phyloP scores from a whole-genome alignment of 2,329 filamentous ascomycete genomes.

The Apiospora phragmitis region DNA sequence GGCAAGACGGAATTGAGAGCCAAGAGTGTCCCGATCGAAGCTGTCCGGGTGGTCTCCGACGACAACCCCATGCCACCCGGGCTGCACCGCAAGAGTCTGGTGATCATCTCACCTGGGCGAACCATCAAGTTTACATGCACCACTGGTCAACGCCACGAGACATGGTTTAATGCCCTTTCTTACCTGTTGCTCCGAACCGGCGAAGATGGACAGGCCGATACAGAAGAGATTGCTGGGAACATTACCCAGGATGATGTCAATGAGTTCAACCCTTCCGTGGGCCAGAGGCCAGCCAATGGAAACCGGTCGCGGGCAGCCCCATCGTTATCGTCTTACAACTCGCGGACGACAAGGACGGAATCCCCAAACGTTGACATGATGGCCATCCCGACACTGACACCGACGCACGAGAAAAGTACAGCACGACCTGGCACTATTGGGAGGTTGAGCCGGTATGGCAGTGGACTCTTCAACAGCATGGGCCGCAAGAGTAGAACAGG shows the following conservation, averaged over 20 bases:
- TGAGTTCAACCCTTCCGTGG: slow-evolving; percentile 77
- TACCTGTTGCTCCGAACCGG: slow-evolving; percentile 83
- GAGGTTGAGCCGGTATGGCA: slow-evolving; percentile 58
- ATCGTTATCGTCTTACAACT: slow-evolving; percentile 81
- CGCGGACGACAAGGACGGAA: slow-evolving; percentile 66
- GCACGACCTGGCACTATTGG: slow-evolving; percentile 50
- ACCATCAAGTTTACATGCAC: slow-evolving; percentile 92
- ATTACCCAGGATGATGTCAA: slow-evolving; percentile 64
- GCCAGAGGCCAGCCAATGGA: slow-evolving; percentile 39
- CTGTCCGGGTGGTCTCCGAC: slow-evolving; percentile 87
- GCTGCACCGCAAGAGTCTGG: slow-evolving; percentile 88
- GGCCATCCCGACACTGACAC: slow-evolving; percentile 58
- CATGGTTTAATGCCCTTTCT: slow-evolving; percentile 96
- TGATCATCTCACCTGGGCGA: slow-evolving; percentile 86
- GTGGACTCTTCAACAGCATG: slow-evolving; percentile 53
- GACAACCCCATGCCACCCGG: slow-evolving; percentile 95
- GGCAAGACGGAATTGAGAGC: slow-evolving; percentile 72
- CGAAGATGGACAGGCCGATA: slow-evolving; percentile 61
- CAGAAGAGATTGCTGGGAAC: slow-evolving; percentile 57
- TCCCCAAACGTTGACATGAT: slow-evolving; percentile 56
- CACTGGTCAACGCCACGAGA: slow-evolving; percentile 93
- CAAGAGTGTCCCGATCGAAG: slow-evolving; percentile 94
- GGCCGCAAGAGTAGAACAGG: slow-evolving; percentile 51
- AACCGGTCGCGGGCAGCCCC: slow-evolving; percentile 55
- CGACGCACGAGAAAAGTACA: slow-evolving; percentile 42